Conservation (phyloP, 2,329 filamentous ascomycete species). For the Verticillium longisporum region DNA sequence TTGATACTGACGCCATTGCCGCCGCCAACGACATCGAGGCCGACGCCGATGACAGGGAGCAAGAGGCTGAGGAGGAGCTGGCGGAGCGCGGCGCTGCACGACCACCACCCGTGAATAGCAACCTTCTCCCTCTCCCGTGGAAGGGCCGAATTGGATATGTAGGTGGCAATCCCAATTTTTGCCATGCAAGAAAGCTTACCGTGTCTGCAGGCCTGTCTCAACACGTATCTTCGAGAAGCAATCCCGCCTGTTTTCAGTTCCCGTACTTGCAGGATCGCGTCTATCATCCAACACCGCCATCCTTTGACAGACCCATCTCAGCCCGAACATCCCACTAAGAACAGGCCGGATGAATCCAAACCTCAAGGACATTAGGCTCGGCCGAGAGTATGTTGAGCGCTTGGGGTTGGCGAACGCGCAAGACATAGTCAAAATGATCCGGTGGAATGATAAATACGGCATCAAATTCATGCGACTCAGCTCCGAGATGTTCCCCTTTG, state of each 20-base stretch:
- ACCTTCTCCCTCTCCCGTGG: slow-evolving; percentile 81
- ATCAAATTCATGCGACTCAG: slow-evolving; percentile 91
- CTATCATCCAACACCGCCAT: slow-evolving; percentile 82
- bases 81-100: slow-evolving; percentile 34
- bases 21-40: slow-evolving; percentile 13
- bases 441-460: slow-evolving; percentile 86
- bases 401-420: slow-evolving; percentile 75
- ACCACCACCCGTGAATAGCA: slow-evolving; percentile 74
- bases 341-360: slow-evolving; percentile 70
- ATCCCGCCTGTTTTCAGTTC: slow-evolving; percentile 86
- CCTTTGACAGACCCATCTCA: slow-evolving; percentile 68
- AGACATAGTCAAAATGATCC: slow-evolving; percentile 78
- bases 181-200: neutral
- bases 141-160: slow-evolving; percentile 86
- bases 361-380: slow-evolving; percentile 61
- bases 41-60: slow-evolving; percentile 6
- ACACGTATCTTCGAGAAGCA: slow-evolving; percentile 79
- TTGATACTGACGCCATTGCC: slow-evolving; percentile 15
- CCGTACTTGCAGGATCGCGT: slow-evolving; percentile 82
- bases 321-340: slow-evolving; percentile 77
- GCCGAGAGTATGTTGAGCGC: slow-evolving; percentile 66
- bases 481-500: slow-evolving; percentile 96
- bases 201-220: slow-evolving; percentile 64
- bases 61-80: slow-evolving; percentile 14
- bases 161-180: slow-evolving; percentile 21